Percentiles rank a stretch among this genome's conserved stretches.
These are phyloP conservation scores for Polygonum aviculare DNA, from an alignment of 148 eudicot genomes.

Conservation along the genomic window DNA sequence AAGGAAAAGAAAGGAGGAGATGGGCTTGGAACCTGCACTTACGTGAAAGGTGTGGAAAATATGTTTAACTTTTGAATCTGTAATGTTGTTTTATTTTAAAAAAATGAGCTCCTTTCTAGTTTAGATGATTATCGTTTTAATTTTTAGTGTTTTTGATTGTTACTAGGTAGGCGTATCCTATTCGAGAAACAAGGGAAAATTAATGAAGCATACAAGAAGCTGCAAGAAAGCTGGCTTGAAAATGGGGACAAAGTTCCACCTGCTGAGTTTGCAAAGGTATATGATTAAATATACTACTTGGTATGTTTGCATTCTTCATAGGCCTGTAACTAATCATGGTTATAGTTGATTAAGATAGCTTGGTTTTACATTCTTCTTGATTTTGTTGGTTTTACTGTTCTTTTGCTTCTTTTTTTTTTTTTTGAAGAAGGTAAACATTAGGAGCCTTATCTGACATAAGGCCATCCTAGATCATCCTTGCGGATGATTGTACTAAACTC, in stretches of 20 bases:
- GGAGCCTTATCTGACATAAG: no score
- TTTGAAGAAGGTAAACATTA: no score
- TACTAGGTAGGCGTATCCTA: slow-evolving; percentile 73
- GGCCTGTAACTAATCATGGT: neutral
- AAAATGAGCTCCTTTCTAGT: neutral
- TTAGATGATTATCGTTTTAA: neutral
- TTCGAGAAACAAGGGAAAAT: slow-evolving; percentile 98
- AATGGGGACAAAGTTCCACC: slow-evolving; percentile 97
- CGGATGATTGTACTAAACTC: no score
- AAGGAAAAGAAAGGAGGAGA: slow-evolving; percentile 72
- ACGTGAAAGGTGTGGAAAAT: slow-evolving; percentile 65
- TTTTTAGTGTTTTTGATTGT: neutral
- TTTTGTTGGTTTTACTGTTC: no score
- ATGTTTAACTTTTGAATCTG: neutral
- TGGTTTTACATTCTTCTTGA: neutral
- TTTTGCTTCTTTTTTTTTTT: no score
- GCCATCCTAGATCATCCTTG: no score
- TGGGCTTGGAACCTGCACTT: slow-evolving; percentile 93
- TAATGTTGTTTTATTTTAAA: neutral
- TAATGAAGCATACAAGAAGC: slow-evolving; percentile 95
- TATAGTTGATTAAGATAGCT: neutral
- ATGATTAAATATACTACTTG: neutral
- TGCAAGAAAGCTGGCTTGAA: slow-evolving; percentile 84
- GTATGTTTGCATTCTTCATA: slow-evolving; percentile 6
- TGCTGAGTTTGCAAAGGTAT: slow-evolving; percentile 97